Evolutionary conservation across 2,329 filamentous ascomycete species (phyloP), one percentile per base, ranked within the genome.

Genomic region (Karstenula rhodostoma): DNA sequence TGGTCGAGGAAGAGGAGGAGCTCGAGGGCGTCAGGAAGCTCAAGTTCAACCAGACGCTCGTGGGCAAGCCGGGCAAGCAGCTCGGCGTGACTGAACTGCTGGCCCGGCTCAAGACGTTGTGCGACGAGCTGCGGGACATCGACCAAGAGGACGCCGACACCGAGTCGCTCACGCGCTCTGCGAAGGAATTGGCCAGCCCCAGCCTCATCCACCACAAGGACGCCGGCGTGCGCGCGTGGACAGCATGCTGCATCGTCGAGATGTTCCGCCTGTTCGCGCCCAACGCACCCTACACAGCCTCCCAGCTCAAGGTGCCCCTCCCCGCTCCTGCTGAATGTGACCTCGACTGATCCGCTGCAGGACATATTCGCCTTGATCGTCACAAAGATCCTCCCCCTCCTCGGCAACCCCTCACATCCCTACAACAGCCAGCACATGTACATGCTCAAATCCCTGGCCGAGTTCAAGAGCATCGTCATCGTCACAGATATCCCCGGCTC

Each of bases 401-500:
- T 98, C 27, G 90, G 92, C 71, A 90, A 97, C 71, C 92, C 94
- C 13, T 89, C 89, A 42, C 90, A 96, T 75, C 89, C 94, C 10
- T 98, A 97, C 83, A 94, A 96, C 78, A 89, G 88, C 63, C 94
- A 98, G 78, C 93, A 99, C 80, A 89, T 95, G 79, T 95, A 96
- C 73, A 91, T 97, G 63, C 84, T 99, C 62, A 88, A 89, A 62
- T 97, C 94, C 19, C 86, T 99, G 32, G 90, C 93, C 58, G 93
- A 96, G 68, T 91, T 97, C 69, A 97, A 98, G 83, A 97, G 93
- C 79, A 92, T 99, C 44, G 87, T 98, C 9, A 87, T 99, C 43
- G 86, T 99, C 67, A 91, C 92, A 62, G 95, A 99, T 70, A 87
- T 98, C 42, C 90, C 93, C 27, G 90, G 91, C 58, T 87, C 92